Evolutionary conservation across 768 basidiomycete genomes (phyloP).

Genomic region (Porphyrellus cyaneotinctus): DNA sequence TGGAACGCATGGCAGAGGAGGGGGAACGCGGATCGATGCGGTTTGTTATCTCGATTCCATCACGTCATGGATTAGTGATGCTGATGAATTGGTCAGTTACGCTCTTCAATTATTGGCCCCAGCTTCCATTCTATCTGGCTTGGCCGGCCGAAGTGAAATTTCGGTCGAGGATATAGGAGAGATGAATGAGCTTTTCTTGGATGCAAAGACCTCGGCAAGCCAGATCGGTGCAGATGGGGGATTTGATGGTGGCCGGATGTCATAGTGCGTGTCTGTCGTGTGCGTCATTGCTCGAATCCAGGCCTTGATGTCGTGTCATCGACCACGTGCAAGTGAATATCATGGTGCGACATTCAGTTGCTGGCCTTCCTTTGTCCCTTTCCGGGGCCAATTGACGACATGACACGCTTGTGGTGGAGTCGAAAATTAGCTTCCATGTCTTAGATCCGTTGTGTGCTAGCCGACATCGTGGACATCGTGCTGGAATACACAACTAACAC

Average conservation of each 20-base stretch:
- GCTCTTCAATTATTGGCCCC: conserved; percentile 89
- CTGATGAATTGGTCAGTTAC: conserved; percentile 49
- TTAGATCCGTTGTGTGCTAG: conserved; percentile 9
- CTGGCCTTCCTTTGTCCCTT: not conserved
- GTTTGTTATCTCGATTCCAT: conserved; percentile 36
- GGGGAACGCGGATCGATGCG: conserved; percentile 80
- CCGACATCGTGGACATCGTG: conserved; percentile 4
- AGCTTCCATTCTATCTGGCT: conserved; percentile 77
- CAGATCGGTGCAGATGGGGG: conserved; percentile 33
- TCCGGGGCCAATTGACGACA: not conserved
- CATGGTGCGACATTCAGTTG: not conserved
- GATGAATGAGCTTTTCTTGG: conserved; percentile 93
- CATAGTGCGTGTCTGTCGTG: conserved; percentile 18
- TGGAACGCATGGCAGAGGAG: conserved; percentile 77
- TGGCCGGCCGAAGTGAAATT: conserved; percentile 78
- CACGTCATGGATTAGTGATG: conserved; percentile 9
- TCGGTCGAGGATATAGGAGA: conserved; percentile 86
- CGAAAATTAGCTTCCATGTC: conserved; percentile 7
- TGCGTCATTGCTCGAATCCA: conserved; percentile 3
- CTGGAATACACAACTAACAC: not conserved
- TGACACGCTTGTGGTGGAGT: conserved; percentile 1
- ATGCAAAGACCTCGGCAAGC: conserved; percentile 78
- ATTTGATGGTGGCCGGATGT: conserved; percentile 28
- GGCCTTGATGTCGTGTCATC: conserved; percentile 5
- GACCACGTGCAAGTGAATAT: conserved; percentile 7